Evolutionary conservation across 1,284 basidiomycete species (phyloP).

Genomic region (Cutaneotrichosporon sp.): DNA sequence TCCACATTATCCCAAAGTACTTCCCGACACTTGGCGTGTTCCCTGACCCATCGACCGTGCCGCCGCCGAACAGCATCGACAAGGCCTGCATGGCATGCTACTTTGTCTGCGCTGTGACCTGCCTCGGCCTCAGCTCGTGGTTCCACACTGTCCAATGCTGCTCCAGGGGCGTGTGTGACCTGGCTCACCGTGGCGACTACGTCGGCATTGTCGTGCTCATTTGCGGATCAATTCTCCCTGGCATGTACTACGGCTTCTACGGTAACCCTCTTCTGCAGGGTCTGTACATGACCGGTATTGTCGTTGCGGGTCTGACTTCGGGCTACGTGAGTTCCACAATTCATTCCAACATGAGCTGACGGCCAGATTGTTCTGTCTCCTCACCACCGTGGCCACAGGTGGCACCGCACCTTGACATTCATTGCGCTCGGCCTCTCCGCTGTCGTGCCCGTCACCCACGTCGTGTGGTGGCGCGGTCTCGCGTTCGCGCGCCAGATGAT

Average conservation of each 20-base stretch:
- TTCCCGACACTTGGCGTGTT: conserved; percentile 32
- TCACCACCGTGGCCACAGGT: conserved; percentile 67
- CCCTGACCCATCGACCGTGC: conserved; percentile 14
- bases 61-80: conserved; percentile 55
- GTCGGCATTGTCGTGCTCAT: conserved; percentile 55
- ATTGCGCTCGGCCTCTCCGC: conserved; percentile 71
- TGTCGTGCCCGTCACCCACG: conserved; percentile 66
- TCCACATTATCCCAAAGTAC: conserved; percentile 54
- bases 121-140: conserved; percentile 66
- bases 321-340: conserved; percentile 29
- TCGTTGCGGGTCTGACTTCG: conserved; percentile 26
- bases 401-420: conserved; percentile 73
- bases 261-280: conserved; percentile 26
- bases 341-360: not conserved
- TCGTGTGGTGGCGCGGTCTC: conserved; percentile 58
- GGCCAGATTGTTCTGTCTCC: conserved; percentile 69
- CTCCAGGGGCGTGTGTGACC: conserved; percentile 57
- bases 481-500: conserved; percentile 57
- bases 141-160: conserved; percentile 70
- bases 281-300: conserved; percentile 37
- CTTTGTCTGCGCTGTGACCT: conserved; percentile 66
- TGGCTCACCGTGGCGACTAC: conserved; percentile 46
- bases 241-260: conserved; percentile 51
- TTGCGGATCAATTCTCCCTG: conserved; percentile 75
- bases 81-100: conserved; percentile 62